These are phyloP conservation scores for Paecilomyces sp. DNA, from an alignment of 2,329 filamentous ascomycete genomes.

Conservation along the genomic window DNA sequence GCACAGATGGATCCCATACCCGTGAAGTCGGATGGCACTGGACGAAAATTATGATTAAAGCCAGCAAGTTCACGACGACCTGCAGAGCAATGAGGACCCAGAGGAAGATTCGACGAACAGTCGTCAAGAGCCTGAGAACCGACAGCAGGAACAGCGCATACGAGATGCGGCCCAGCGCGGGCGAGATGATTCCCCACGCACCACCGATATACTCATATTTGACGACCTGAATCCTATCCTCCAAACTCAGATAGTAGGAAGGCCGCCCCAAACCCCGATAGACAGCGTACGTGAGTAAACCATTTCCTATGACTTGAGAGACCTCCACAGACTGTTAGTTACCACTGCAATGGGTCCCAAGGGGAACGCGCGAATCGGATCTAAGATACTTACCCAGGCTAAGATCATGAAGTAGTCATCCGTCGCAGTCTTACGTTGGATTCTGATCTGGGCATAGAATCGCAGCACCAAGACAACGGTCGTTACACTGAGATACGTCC, in stretches of 20 bases:
- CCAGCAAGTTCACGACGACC: slow-evolving; percentile 7
- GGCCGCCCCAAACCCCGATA: slow-evolving; percentile 12
- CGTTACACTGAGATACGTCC: slow-evolving; percentile 3
- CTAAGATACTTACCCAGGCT: slow-evolving; percentile 5
- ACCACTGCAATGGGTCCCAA: neutral
- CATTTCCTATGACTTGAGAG: slow-evolving; percentile 3
- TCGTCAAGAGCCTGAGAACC: slow-evolving; percentile 7
- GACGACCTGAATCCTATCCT: slow-evolving; percentile 3
- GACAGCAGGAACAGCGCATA: slow-evolving; percentile 11
- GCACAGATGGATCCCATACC: slow-evolving; percentile 7
- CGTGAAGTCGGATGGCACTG: slow-evolving; percentile 7
- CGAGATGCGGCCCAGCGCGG: slow-evolving; percentile 10
- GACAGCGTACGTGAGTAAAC: slow-evolving; percentile 5
- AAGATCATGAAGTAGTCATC: slow-evolving; percentile 7
- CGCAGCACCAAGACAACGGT: slow-evolving; percentile 4
- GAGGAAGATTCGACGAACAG: slow-evolving; percentile 6
- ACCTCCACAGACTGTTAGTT: slow-evolving; percentile 1
- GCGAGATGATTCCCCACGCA: slow-evolving; percentile 9
- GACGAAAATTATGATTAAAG: slow-evolving; percentile 7
- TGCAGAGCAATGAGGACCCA: slow-evolving; percentile 9
- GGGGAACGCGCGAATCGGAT: neutral
- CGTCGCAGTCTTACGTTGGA: neutral
- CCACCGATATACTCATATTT: slow-evolving; percentile 10
- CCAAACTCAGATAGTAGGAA: slow-evolving; percentile 3
- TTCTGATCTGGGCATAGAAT: slow-evolving; percentile 2